A percentile compares a stretch with the other conserved stretches of the same genome.
These are phyloP conservation scores for Pleurotus tuoliensis DNA, from an alignment of 768 basidiomycete species.

Conservation along the genomic window DNA sequence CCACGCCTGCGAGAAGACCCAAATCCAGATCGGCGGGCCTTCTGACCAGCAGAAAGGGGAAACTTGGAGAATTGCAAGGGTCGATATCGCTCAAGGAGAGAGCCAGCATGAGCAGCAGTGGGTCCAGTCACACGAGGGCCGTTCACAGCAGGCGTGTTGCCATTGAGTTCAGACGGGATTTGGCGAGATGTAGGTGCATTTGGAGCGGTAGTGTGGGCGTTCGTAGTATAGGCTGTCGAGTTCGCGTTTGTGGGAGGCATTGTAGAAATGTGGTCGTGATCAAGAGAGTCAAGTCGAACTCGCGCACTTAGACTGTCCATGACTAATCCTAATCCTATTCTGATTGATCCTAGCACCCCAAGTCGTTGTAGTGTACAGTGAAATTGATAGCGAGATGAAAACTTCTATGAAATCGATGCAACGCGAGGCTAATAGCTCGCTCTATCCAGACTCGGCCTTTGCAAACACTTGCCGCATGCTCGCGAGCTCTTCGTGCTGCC, in stretches of 20 bases:
- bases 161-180: too few species aligned
- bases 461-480: constrained; percentile 39
- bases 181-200: too few species aligned
- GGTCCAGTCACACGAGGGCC: not conserved
- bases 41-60: not conserved
- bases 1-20: too few species aligned
- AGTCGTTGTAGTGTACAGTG: not conserved
- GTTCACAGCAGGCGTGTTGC: too few species aligned
- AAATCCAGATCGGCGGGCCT: not conserved
- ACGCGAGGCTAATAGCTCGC: not conserved
- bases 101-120: not conserved
- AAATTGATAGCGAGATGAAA: not conserved
- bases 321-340: not conserved
- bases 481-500: constrained; percentile 50
- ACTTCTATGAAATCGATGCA: not conserved
- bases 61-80: not conserved
- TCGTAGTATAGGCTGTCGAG: not conserved
- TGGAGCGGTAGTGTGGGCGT: not conserved
- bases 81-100: not conserved
- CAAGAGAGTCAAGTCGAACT: not conserved
- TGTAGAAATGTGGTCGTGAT: not conserved
- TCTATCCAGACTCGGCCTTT: constrained; percentile 18
- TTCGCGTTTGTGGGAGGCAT: not conserved
- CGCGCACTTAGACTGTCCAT: not conserved
- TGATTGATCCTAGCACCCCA: too few species aligned